These are phyloP conservation scores for Ustilago sp. DNA, from an alignment of 1,284 basidiomycete species.

Conservation along the genomic window DNA sequence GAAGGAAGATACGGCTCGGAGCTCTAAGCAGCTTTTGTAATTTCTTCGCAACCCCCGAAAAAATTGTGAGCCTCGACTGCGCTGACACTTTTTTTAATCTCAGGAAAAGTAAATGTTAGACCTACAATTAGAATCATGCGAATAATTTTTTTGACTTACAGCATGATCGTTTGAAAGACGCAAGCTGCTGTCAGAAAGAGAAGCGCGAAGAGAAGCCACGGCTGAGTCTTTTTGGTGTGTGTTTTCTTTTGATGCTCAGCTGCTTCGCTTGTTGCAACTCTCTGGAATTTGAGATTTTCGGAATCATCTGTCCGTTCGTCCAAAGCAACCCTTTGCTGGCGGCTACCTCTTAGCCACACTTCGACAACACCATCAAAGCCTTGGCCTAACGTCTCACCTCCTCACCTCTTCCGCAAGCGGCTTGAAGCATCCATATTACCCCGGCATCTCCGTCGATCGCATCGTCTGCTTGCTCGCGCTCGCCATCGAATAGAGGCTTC, in stretches of 20 bases:
- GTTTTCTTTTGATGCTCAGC: background rate
- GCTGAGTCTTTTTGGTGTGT: background rate
- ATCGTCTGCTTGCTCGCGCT: background rate
- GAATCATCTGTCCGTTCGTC: background rate
- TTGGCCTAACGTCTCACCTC: background rate
- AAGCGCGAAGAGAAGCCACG: background rate
- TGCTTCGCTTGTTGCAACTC: background rate
- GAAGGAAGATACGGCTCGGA: slow-evolving; percentile 8
- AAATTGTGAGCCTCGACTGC: background rate
- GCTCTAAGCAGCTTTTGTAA: background rate
- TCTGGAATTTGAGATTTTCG: slow-evolving; percentile 3
- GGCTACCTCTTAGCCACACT: background rate
- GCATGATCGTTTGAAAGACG: background rate
- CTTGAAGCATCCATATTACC: background rate
- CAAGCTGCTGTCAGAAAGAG: background rate
- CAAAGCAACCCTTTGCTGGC: background rate
- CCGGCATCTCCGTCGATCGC: background rate
- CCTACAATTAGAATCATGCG: background rate
- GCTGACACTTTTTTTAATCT: background rate
- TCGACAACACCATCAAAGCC: background rate
- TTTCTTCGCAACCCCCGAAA: background rate
- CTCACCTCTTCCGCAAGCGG: background rate
- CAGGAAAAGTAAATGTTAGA: background rate
- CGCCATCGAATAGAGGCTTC: background rate
- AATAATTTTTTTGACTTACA: background rate